Evolutionary conservation across 2,329 filamentous ascomycete genomes (phyloP).

Genomic region (Talaromyces piceae): DNA sequence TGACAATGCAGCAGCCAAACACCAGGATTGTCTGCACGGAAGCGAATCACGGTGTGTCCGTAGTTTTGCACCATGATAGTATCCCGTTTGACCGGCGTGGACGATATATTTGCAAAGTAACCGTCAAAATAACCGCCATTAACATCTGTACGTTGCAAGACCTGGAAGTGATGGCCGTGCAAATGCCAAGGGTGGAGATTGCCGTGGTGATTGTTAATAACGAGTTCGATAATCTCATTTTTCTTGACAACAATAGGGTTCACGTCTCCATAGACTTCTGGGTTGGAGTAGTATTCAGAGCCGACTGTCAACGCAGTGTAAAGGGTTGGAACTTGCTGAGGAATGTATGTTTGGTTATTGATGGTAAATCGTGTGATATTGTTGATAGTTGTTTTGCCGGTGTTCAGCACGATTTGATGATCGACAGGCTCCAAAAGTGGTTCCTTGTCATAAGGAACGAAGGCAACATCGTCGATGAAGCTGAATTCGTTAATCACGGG

Average conservation of each 20-base stretch:
- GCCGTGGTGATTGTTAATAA: constrained; percentile 29
- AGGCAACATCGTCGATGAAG: constrained; percentile 58
- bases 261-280: constrained; percentile 56
- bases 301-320: constrained; percentile 65
- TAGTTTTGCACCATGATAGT: constrained; percentile 27
- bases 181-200: constrained; percentile 44
- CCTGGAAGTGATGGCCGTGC: constrained; percentile 47
- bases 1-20: constrained; percentile 28
- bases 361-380: constrained; percentile 56
- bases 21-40: constrained; percentile 29
- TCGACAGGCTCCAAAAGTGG: constrained; percentile 22
- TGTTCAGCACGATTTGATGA: constrained; percentile 24
- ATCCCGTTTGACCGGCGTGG: constrained; percentile 24
- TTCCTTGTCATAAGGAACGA: constrained; percentile 19
- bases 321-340: constrained; percentile 69
- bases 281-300: constrained; percentile 44
- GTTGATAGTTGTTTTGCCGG: constrained; percentile 62
- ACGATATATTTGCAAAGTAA: constrained; percentile 18
- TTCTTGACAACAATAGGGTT: constrained; percentile 61
- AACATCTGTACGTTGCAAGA: constrained; percentile 27
- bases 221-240: constrained; percentile 39
- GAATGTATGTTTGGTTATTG: constrained; percentile 69
- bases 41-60: constrained; percentile 26
- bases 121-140: constrained; percentile 22
- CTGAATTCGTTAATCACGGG: constrained; percentile 53